Evolutionary conservation across 2,329 filamentous ascomycete species (phyloP), one percentile per base, ranked within the genome.

Genomic region (Venturia oleaginea): DNA sequence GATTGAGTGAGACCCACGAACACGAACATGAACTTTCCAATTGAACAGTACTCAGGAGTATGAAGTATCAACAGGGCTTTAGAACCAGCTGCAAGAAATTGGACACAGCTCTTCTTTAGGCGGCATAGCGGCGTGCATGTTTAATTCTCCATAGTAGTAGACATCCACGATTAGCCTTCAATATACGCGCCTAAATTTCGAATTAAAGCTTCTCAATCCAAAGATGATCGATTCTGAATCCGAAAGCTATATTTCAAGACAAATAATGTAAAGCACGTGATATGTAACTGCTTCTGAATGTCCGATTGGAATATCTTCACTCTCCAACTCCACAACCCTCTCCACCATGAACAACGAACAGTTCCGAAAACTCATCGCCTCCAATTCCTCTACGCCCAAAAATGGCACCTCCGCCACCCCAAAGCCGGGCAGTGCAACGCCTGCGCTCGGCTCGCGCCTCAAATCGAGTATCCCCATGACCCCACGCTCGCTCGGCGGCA

Each of bases 331-430:
- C 22, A n/a, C n/a, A n/a, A n/a, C n/a, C n/a, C n/a, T n/a, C n/a
- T n/a, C n/a, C 5, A 67, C 64, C 65, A 97, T 99, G 94, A 96
- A 97, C 75, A 97, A 97, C 81, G 86, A 92, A 54, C 91, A 97
- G 71, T 99, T 99, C 72, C 88, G 94, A 64, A 88, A 89, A 68
- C 83, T 97, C 7, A 76, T 96, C 27, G 59, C 30, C 61, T 32
- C 72, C 88, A 93, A 64, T 88, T 88, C 68, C 83, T 97, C 10
- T 76, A 96, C 30, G 80, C 84, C 68, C 82, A 78, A 3, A 75
- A 81, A 2, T 73, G 76, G 8, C 24, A 66, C 71, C 59, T 71
- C 67, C 66, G 76, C 69, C 65, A 74, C 66, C 76, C 76, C 72
- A 75, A 71, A 83, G 80, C 81, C 78, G 67, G 72, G 78, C 60